Conservation (phyloP, 2,329 filamentous ascomycete species). For the Aspergillus alliaceus region DNA sequence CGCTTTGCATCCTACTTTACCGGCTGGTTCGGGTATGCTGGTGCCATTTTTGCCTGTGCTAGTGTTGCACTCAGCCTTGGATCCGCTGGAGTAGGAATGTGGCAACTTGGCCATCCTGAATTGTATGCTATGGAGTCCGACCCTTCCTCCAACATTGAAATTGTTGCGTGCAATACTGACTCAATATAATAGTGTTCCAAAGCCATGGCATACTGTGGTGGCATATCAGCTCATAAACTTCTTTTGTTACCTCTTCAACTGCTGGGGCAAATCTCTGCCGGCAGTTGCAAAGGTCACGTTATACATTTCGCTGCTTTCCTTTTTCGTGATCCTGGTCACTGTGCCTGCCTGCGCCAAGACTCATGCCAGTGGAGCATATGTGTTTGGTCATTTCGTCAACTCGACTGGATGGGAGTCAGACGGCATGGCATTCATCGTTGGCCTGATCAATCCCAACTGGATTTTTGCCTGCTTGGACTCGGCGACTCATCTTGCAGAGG, state of each 20-base stretch:
- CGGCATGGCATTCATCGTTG: conserved; percentile 55
- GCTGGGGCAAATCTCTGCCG: conserved; percentile 38
- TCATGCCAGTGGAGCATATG: conserved; percentile 49
- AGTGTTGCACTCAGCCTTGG: conserved; percentile 53
- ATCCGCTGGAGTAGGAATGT: conserved; percentile 52
- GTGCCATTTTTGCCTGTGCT: conserved; percentile 55
- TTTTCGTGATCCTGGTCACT: conserved; percentile 50
- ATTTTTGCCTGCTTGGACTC: conserved; percentile 53
- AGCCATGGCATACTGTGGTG: conserved; percentile 42
- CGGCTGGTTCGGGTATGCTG: conserved; percentile 56
- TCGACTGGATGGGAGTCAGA: conserved; percentile 50
- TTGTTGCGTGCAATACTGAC: conserved; percentile 11
- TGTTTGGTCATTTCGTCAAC: conserved; percentile 55
- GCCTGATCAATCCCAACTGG: conserved; percentile 55
- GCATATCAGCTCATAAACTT: conserved; percentile 50
- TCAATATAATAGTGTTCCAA: conserved; percentile 24
- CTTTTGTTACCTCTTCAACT: conserved; percentile 52
- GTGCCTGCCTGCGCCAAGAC: conserved; percentile 48
- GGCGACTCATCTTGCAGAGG: conserved; percentile 54
- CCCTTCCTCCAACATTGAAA: background rate
- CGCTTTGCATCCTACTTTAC: conserved; percentile 50
- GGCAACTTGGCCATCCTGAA: conserved; percentile 52
- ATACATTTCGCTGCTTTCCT: conserved; percentile 49
- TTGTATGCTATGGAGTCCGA: conserved; percentile 43
- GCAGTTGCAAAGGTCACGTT: conserved; percentile 45